Evolutionary conservation across 1,284 basidiomycete genomes (phyloP).

Genomic region (Ceratobasidium papillatum): DNA sequence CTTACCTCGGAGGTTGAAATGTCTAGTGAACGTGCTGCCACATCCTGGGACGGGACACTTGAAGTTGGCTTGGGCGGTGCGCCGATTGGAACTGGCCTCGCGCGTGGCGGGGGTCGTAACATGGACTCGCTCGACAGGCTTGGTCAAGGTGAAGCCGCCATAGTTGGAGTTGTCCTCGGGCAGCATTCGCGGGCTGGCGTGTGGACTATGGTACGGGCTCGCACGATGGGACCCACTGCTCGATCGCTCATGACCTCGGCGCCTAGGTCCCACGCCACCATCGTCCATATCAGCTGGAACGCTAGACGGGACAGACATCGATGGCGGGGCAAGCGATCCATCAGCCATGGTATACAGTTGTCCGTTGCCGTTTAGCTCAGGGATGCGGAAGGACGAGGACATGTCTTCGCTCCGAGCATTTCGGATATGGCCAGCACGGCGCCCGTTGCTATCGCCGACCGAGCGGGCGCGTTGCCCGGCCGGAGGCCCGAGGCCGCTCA

Average conservation of each 20-base stretch:
- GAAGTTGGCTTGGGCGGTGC: conserved; percentile 79
- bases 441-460: conserved; percentile 44
- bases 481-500: conserved; percentile 42
- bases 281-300: conserved; percentile 25
- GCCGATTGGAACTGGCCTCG: conserved; percentile 72
- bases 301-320: conserved; percentile 41
- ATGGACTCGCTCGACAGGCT: conserved; percentile 49
- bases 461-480: conserved; percentile 43
- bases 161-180: conserved; percentile 27
- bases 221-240: conserved; percentile 57
- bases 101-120: conserved; percentile 78
- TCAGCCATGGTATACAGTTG: conserved; percentile 40
- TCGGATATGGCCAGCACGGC: conserved; percentile 38
- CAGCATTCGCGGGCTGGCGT: conserved; percentile 14
- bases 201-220: conserved; percentile 46
- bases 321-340: conserved; percentile 44
- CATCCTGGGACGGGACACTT: conserved; percentile 78
- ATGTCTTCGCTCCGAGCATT: conserved; percentile 46
- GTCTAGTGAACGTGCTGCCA: conserved; percentile 82
- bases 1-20: conserved; percentile 80
- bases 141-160: conserved; percentile 17
- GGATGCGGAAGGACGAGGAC: neutral
- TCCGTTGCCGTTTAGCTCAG: conserved; percentile 3
- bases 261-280: conserved; percentile 39
- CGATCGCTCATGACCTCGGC: conserved; percentile 44